Base-by-base conservation (phyloP, 768 basidiomycete species). In the Amanita polypyramis region DNA sequence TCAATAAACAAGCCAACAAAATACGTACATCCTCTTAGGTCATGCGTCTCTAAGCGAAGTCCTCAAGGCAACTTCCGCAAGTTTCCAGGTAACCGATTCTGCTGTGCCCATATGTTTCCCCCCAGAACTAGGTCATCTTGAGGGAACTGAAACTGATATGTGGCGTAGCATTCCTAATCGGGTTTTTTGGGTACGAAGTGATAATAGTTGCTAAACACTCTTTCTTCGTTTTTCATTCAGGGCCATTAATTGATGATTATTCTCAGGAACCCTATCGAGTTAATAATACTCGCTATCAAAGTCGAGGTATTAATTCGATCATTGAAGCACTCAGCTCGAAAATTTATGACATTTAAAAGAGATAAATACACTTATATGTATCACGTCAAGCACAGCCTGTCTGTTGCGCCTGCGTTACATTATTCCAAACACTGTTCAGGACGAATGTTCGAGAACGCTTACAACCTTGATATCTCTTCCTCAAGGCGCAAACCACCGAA, bases 401-500 rank as follows among this genome's bases (percentile, higher is more conserved):
- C 14, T 36, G n/a, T 27, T 27, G 25, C 7, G 25, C 25, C 25
- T 27, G 25, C 25, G 7, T 27, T 27, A 7, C 3, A 27, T 27
- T 27, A 27, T 27, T 7, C 25, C 7, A n/a, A n/a, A 27, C 25
- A 27, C 25, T 4, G 25, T 7, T 4, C 25, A 27, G 7, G 25
- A 27, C 7, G 25, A 27, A n/a, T n/a, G n/a, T n/a, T n/a, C n/a
- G n/a, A n/a, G n/a, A n/a, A 27, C 25, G 25, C 25, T 27, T 27
- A 27, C 25, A 27, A 27, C 3, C 4, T 7, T 27, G 4, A 27
- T 27, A 4, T 7, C 25, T 1, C 21, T 0, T 15, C 36, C 12
- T 39, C 15, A 41, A 25, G 42, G 42, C 30, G 49, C 72, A 51
- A 65, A 74, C 73, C 72, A 75, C 73, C 72, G 75, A 7, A 77